These are phyloP conservation scores for Phialocephala subalpina DNA, from an alignment of 2,329 filamentous ascomycete genomes.

Conservation along the genomic window DNA sequence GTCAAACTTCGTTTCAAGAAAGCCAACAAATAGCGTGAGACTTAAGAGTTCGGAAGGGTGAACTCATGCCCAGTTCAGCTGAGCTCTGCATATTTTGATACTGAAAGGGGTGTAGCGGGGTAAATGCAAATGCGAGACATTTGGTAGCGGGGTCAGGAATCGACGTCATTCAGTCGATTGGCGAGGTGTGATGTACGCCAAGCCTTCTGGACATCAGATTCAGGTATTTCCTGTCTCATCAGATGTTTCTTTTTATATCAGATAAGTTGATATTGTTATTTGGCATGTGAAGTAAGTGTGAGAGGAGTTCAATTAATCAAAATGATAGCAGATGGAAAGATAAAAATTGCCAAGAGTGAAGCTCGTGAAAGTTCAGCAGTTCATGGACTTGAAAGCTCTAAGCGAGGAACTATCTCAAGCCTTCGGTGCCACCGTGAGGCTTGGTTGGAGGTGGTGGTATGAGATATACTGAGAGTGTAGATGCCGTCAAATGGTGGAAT, in stretches of 20 bases:
- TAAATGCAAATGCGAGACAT: not conserved
- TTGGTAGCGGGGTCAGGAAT: constrained; percentile 5
- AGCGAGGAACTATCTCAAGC: not conserved
- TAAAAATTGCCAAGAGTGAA: not conserved
- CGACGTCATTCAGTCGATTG: constrained; percentile 10
- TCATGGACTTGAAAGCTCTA: not conserved
- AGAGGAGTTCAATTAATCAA: too few relatives aligned
- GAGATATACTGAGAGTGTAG: not conserved
- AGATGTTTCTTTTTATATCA: not conserved
- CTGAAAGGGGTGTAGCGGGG: not conserved
- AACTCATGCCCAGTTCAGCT: not conserved
- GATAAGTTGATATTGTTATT: not conserved
- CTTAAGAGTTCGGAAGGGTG: not conserved
- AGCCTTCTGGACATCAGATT: not conserved
- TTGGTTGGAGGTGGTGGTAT: not conserved
- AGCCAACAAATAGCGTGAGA: not conserved
- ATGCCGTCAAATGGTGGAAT: not conserved
- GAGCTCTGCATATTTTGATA: not conserved
- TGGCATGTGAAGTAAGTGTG: constrained; percentile 3
- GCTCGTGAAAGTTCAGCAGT: not conserved
- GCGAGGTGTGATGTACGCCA: constrained; percentile 13
- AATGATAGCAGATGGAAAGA: not conserved
- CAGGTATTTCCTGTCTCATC: not conserved
- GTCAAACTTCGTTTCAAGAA: not conserved
- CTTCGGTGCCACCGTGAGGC: not conserved